Base-by-base conservation (phyloP, 1,284 basidiomycete species). In the Salmacisia buchloeana region DNA sequence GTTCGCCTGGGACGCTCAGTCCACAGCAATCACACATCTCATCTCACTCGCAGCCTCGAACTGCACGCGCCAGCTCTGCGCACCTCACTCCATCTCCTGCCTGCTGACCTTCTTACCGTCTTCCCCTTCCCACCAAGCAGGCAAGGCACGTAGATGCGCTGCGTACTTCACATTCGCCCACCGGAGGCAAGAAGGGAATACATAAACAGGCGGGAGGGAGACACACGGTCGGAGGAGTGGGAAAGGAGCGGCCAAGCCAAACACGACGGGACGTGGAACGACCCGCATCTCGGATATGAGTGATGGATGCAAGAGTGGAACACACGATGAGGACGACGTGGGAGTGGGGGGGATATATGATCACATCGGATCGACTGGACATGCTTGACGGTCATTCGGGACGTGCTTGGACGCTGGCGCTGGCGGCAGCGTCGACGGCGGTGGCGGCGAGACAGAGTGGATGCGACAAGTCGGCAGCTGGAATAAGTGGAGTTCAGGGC, bases 261-360 rank as follows among this genome's bases (percentile, higher is more conserved):
- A n/a, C n/a, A n/a, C n/a, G n/a, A n/a, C n/a, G n/a, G n/a, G n/a
- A n/a, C n/a, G n/a, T n/a, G 91, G 94, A 58, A 91, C 84, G 72
- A 91, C 89, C 62, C 91, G 84, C 74, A 93, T 91, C 83, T 93
- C 93, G 81, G 93, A 89, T 82, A 92, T 88, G 81, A 89, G 89
- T 62, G 89, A 89, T 62, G 87, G 86, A 82, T 90, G 91, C 86
- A 54, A 89, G 84, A 63, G 82, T 76, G n/a, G 94, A 85, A 6
- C 91, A 84, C 6, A 85, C 84, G 76, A 93, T 87, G 12, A 80
- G 80, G 70, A 85, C 85, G 36, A 93, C 83, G 33, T 82, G 83
- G 46, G 83, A 81, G 25, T 87, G 85, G n/a, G 82, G 83, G 58
- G 90, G 82, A 34, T 92, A 86, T 61, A 80, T 71, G 4, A 77